Percentiles rank a stretch among this genome's conserved stretches.
Conservation (phyloP, 345 rosid species). For the Populus deltoides region DNA sequence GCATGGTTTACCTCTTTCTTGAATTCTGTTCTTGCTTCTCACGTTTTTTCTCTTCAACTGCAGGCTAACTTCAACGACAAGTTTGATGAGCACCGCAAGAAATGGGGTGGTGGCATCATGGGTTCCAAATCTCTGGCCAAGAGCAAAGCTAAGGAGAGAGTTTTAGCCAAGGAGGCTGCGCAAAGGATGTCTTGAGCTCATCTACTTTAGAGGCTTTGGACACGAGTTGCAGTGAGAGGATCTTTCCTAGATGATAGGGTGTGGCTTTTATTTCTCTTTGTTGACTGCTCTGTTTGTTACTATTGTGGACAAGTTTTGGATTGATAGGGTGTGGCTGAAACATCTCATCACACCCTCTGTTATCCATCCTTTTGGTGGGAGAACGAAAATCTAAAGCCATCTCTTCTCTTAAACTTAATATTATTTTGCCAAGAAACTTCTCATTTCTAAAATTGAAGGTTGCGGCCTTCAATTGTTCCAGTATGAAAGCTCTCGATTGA, state of each 20-base stretch:
- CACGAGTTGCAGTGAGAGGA: background rate
- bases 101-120: slow-evolving; percentile 89
- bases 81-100: slow-evolving; percentile 67
- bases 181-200: slow-evolving; percentile 55
- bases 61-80: slow-evolving; percentile 78
- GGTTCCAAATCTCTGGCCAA: slow-evolving; percentile 85
- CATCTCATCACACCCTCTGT: background rate
- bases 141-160: slow-evolving; percentile 64
- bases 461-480: background rate
- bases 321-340: background rate
- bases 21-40: background rate
- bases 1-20: slow-evolving; percentile 35
- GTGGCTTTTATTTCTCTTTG: background rate
- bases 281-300: background rate
- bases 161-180: slow-evolving; percentile 73
- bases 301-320: background rate
- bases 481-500: background rate
- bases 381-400: background rate
- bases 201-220: background rate
- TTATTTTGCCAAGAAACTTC: background rate
- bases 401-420: background rate
- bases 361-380: background rate
- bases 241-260: background rate
- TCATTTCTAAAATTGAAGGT: slow-evolving; percentile 1
- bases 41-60: background rate